These are phyloP conservation scores for Pulicaria dysenterica DNA, from an alignment of 129 eudicot genomes.

Conservation along the genomic window DNA sequence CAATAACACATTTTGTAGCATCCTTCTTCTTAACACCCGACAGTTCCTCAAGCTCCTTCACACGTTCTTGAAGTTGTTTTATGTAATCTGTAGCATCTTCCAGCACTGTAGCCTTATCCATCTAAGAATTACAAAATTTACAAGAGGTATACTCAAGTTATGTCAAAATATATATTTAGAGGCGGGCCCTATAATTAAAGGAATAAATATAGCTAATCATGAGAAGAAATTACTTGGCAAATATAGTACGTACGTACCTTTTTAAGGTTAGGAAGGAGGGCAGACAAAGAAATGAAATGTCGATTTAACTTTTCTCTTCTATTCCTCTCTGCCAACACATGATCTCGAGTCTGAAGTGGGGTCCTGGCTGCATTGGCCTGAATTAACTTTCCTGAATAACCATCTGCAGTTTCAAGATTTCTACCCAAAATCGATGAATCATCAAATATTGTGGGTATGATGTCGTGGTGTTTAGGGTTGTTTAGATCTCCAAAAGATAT, in stretches of 20 bases:
- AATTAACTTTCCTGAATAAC: background rate
- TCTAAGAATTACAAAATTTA: no score
- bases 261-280: slow-evolving; percentile 37
- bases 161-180: background rate
- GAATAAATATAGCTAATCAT: no score
- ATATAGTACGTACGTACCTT: slow-evolving; percentile 13
- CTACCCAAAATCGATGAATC: background rate
- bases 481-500: slow-evolving; percentile 27
- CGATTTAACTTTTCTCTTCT: slow-evolving; percentile 30
- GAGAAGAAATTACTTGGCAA: background rate
- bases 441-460: background rate
- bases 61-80: slow-evolving; percentile 48
- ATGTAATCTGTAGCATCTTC: slow-evolving; percentile 50
- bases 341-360: slow-evolving; percentile 9
- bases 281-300: slow-evolving; percentile 29
- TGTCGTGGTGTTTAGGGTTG: background rate
- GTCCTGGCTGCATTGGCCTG: background rate
- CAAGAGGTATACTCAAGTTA: no score
- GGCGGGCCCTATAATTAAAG: no score
- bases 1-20: slow-evolving; percentile 18
- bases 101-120: slow-evolving; percentile 59
- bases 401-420: no score
- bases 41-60: slow-evolving; percentile 46
- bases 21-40: slow-evolving; percentile 5
- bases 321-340: slow-evolving; percentile 28